These are phyloP conservation scores for Erysimum cheiri DNA, from an alignment of 441 rosid species.

Conservation along the genomic window DNA sequence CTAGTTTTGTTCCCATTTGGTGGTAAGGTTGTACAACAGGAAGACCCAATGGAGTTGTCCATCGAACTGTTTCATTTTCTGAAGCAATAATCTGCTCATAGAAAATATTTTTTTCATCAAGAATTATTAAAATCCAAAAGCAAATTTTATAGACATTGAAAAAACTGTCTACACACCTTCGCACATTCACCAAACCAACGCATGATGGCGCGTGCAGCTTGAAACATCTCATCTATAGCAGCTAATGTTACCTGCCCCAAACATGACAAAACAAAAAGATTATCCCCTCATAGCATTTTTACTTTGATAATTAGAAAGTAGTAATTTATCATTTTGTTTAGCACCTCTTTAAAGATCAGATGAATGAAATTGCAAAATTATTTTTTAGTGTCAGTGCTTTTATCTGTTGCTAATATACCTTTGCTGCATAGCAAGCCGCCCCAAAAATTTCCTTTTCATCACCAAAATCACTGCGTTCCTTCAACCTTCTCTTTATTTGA, in stretches of 20 bases:
- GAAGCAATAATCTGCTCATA: slow-evolving; percentile 79
- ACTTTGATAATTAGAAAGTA: slow-evolving; percentile 10
- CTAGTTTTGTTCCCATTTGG: slow-evolving; percentile 69
- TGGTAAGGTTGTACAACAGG: slow-evolving; percentile 99
- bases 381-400: slow-evolving; percentile 19
- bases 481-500: slow-evolving; percentile 90
- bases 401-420: slow-evolving; percentile 53
- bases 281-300: slow-evolving; percentile 13
- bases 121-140: slow-evolving; percentile 9
- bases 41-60: slow-evolving; percentile 98
- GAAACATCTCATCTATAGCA: slow-evolving; percentile 94
- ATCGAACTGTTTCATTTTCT: slow-evolving; percentile 86
- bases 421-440: slow-evolving; percentile 95
- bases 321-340: slow-evolving; percentile 14
- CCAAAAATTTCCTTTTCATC: slow-evolving; percentile 66
- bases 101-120: background rate
- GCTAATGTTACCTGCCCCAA: slow-evolving; percentile 74
- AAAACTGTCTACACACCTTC: slow-evolving; percentile 56
- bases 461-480: slow-evolving; percentile 70
- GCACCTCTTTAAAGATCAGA: slow-evolving; percentile 14
- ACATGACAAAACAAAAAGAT: slow-evolving; percentile 36
- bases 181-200: slow-evolving; percentile 98
- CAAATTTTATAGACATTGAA: background rate
- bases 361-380: slow-evolving; percentile 10
- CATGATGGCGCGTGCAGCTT: slow-evolving; percentile 96